These are phyloP conservation scores for Chrysophaeum taylorii DNA, from an alignment of 352 stramenopile species.

Conservation along the genomic window DNA sequence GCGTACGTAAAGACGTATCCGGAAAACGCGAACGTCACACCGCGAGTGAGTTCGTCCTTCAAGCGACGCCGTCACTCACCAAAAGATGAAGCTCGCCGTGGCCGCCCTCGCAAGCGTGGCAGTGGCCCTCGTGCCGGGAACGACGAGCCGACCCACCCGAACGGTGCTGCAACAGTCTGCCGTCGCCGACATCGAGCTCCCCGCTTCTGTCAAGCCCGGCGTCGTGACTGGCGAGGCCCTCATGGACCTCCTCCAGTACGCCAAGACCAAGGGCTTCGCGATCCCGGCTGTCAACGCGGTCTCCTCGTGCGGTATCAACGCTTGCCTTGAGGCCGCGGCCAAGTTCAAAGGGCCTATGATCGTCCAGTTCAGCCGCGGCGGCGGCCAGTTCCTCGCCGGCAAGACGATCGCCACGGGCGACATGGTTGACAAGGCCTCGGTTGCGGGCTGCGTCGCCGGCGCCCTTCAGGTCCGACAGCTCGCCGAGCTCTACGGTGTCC, in stretches of 20 bases:
- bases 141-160: too few species aligned
- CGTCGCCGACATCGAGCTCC: too few species aligned
- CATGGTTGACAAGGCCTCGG: conserved; percentile 68
- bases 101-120: too few species aligned
- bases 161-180: too few species aligned
- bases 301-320: conserved; percentile 75
- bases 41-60: too few species aligned
- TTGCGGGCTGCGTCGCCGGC: conserved; percentile 67
- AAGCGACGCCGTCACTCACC: too few species aligned
- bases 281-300: conserved; percentile 96
- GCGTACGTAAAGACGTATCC: too few species aligned
- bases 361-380: conserved; percentile 89
- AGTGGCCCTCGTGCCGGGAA: too few species aligned
- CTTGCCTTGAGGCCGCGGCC: conserved; percentile 78
- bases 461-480: conserved; percentile 84
- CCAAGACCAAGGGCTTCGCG: conserved; percentile 72
- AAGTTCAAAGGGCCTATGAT: conserved; percentile 87
- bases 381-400: conserved; percentile 76
- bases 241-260: conserved; percentile 48
- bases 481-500: conserved; percentile 84
- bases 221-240: conserved; percentile 47
- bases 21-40: too few species aligned
- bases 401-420: conserved; percentile 75
- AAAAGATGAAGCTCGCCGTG: too few species aligned
- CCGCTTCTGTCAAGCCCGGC: conserved; percentile 39